Base-by-base conservation (phyloP, 139 green algal species). In the Chlorella sp. region DNA sequence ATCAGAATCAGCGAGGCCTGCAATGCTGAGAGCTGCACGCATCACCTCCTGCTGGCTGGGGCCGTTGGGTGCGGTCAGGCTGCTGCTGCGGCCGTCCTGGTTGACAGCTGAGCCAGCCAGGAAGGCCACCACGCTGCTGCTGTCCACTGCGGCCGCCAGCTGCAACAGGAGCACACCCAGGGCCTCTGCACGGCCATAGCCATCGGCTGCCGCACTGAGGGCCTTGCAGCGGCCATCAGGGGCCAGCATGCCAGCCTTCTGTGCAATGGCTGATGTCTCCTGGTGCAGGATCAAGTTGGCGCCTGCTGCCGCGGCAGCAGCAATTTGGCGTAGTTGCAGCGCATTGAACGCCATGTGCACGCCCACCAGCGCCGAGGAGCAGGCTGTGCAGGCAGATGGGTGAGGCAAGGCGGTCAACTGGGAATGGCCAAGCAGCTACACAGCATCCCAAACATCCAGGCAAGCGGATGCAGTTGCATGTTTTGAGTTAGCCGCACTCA, bases 281-380 rank as follows among this genome's bases (percentile, higher is more conserved):
- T 56, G 74, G 60, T 91, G 88, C 30, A 91, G 65, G 16, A 92
- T 75, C 2, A 91, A 47, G 80, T 92, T 92, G 12, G 90, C 76
- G 25, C 88, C 90, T 12, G 72, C 68, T 4, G 75, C 71, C 0
- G 93, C 23, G 0, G 92, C 90, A 4, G 87, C 51, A 15, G 12
- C 72, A 38, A 68, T 87, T 60, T 93, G 86, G 21, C 82, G 74
- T 2, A 74, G 28, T 15, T 34, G 34, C 38, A 94, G 71, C 30
- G 84, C 79, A 36, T 78, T 88, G 83, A 88, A 68, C 18, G 94
- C 93, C 39, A 97, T 80, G 86, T 94, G 84, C 2, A 93, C 87
- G 39, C 91, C 91, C 16, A 97, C 94, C 32, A 98, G 89, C 26
- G 94, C 96, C 13, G 95, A 97, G 26, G 95, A 98, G 87, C 96